A percentile compares a stretch with the other conserved stretches of the same genome.
phyloP scores from a whole-genome alignment of 2,329 filamentous ascomycete species.

The Xylariaceae sp. region DNA sequence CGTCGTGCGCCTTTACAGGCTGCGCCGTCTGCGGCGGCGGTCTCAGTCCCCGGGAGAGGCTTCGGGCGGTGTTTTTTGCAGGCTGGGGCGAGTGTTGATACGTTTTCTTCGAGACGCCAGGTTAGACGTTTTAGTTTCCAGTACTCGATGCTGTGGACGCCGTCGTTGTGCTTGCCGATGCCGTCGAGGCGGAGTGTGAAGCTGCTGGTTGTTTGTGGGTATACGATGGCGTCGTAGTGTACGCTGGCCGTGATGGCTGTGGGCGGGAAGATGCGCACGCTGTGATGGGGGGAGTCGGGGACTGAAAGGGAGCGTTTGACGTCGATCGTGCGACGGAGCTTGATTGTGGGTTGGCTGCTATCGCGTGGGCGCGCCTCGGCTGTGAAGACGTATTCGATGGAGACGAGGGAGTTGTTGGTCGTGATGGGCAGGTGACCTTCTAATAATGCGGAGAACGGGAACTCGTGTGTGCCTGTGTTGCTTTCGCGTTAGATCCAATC shows the following conservation, averaged over 20 bases:
- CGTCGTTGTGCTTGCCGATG: slow-evolving; percentile 65
- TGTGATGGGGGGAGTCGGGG: slow-evolving; percentile 76
- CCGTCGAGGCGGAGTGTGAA: slow-evolving; percentile 79
- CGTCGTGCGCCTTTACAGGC: slow-evolving; percentile 63
- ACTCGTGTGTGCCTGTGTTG: slow-evolving; percentile 60
- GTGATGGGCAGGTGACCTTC: slow-evolving; percentile 80
- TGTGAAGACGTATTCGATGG: slow-evolving; percentile 72
- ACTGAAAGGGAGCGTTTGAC: slow-evolving; percentile 72
- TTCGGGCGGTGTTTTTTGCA: slow-evolving; percentile 69
- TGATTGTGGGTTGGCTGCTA: slow-evolving; percentile 55
- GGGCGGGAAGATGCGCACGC: slow-evolving; percentile 89
- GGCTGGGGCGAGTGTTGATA: slow-evolving; percentile 71
- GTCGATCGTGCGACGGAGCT: slow-evolving; percentile 61
- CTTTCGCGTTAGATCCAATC: slow-evolving; percentile 21
- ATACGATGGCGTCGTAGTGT: slow-evolving; percentile 74
- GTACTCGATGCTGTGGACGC: slow-evolving; percentile 64
- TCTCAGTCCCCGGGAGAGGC: slow-evolving; percentile 31
- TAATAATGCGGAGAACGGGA: slow-evolving; percentile 85
- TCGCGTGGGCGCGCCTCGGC: slow-evolving; percentile 58
- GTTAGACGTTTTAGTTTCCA: slow-evolving; percentile 89
- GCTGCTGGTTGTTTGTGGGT: slow-evolving; percentile 77
- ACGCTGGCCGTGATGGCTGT: slow-evolving; percentile 88
- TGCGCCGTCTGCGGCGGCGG: slow-evolving; percentile 19
- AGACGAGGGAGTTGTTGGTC: slow-evolving; percentile 66
- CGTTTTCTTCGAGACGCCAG: slow-evolving; percentile 88